Evolutionary conservation across 2,329 filamentous ascomycete genomes (phyloP), one percentile per base, ranked within the genome.

Genomic region (Thermoascus crustaceus): DNA sequence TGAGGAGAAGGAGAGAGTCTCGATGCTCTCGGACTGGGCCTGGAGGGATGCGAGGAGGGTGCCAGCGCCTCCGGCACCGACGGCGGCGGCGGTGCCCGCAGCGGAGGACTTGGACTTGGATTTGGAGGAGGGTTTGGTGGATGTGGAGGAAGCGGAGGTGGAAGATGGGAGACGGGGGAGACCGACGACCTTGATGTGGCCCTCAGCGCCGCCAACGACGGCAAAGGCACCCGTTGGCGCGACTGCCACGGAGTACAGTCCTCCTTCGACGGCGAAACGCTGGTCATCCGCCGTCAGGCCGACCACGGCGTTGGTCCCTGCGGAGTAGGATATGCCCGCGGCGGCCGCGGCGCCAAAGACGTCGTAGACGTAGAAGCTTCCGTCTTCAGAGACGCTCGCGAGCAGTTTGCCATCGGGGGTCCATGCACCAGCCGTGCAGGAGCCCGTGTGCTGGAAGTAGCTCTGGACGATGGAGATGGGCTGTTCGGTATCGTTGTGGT

Each of bases 341-440:
- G 73, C 80, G 3, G 81, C 80, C 1, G 84, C 85, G 14, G 78
- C 75, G 32, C 85, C 85, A 64, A 87, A 94, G 9, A 88, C 82
- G 54, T 96, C 91, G 77, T 86, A 95, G 16, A 94, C 88, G 58
- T 88, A 89, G 39, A 98, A 72, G 48, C 80, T 88, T 39, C 78
- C 75, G 60, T 96, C 89, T 57, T 96, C 89, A 27, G 81, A 80
- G 4, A 96, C 85, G 0, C 88, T 95, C 5, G 84, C 85, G 2
- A 98, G 73, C 10, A 96, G 68, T 19, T 78, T 78, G 34, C 91
- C 91, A 57, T 95, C 88, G 4, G 85, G 75, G 0, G 85, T 85
- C 88, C 91, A 98, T 2, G 82, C 72, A 40, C 91, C 91, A 5
- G 88, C 89, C 1, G 91, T 96, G 64, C 84, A 93, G 18, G 84